Evolutionary conservation across 2,329 filamentous ascomycete genomes (phyloP), one percentile per base, ranked within the genome.

Genomic region (Rutstroemia sp.): DNA sequence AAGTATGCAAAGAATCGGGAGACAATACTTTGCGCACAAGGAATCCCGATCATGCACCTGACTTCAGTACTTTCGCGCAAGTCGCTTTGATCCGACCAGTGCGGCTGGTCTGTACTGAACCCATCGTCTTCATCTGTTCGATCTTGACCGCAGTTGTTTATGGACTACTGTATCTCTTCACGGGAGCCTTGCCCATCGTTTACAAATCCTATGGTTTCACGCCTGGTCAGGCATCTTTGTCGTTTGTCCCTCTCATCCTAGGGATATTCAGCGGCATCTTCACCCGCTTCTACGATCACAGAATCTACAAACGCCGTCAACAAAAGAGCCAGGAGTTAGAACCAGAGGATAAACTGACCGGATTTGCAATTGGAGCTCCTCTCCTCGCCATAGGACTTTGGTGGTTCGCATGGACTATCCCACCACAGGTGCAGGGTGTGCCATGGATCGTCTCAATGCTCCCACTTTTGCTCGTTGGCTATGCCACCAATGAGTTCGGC

Each of bases 121-220:
- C 75, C 76, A 73, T 78, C 42, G 72, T 78, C 27, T 70, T 73
- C 39, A 63, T 72, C 10, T 68, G 73, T 10, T 69, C 75, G 0
- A 64, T 75, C 30, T 75, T 78, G 60, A 73, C 69, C 8, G 72
- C 72, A 10, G 64, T 73, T 12, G 71, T 71, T 5, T 76, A 73
- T 61, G 73, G 71, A 0, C 65, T 78, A n/a, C 73, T 78, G 30
- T 79, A 78, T 58, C 70, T 78, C 2, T 76, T 77, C 60, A 73
- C 75, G 0, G 74, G 76, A 65, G 70, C 73, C 0, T 61, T 77
- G 0, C 66, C 68, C 0, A 61, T 68, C 0, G 69, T 78, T 4
- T 78, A 75, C 61, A 55, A 67, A 14, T 66, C 2, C 62, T 72
- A 47, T 68, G 69, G 3, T 71, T 76, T 58, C 59, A 64, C 2